Percentiles rank a stretch among this genome's conserved stretches.
phyloP scores from a whole-genome alignment of 2,329 filamentous ascomycete species.

The Karstenula rhodostoma region DNA sequence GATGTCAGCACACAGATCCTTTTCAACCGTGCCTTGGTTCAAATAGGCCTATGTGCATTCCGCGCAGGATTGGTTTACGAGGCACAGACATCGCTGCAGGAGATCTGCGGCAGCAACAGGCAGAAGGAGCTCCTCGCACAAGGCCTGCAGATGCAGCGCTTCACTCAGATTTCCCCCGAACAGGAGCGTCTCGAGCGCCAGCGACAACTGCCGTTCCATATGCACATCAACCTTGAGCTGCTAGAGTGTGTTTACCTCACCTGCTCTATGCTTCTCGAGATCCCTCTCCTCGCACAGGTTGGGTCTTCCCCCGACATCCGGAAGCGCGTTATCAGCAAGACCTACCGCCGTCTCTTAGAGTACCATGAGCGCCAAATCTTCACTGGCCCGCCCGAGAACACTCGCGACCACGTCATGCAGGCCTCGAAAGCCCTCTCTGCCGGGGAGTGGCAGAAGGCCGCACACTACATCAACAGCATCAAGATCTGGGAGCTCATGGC shows the following conservation, averaged over 20 bases:
- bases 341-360: slow-evolving; percentile 97
- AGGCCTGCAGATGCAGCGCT: slow-evolving; percentile 97
- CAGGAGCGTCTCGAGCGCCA: slow-evolving; percentile 98
- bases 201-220: slow-evolving; percentile 98
- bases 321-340: slow-evolving; percentile 99
- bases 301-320: slow-evolving; percentile 96
- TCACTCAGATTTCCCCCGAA: slow-evolving; percentile 94
- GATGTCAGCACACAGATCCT: slow-evolving; percentile 97
- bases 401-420: slow-evolving; percentile 98
- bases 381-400: slow-evolving; percentile 98
- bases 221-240: slow-evolving; percentile 99
- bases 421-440: slow-evolving; percentile 95
- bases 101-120: slow-evolving; percentile 95
- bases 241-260: slow-evolving; percentile 98
- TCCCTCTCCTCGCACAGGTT: slow-evolving; percentile 94
- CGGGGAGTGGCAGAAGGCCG: slow-evolving; percentile 98
- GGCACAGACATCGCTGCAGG: slow-evolving; percentile 95
- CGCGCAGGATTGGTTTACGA: slow-evolving; percentile 96
- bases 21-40: slow-evolving; percentile 97
- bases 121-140: slow-evolving; percentile 98
- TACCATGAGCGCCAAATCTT: slow-evolving; percentile 99
- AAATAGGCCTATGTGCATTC: slow-evolving; percentile 98
- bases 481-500: slow-evolving; percentile 99
- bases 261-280: slow-evolving; percentile 99
- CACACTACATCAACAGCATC: slow-evolving; percentile 92